Evolutionary conservation across 345 rosid species (phyloP).

Genomic region (Populus euphratica): DNA sequence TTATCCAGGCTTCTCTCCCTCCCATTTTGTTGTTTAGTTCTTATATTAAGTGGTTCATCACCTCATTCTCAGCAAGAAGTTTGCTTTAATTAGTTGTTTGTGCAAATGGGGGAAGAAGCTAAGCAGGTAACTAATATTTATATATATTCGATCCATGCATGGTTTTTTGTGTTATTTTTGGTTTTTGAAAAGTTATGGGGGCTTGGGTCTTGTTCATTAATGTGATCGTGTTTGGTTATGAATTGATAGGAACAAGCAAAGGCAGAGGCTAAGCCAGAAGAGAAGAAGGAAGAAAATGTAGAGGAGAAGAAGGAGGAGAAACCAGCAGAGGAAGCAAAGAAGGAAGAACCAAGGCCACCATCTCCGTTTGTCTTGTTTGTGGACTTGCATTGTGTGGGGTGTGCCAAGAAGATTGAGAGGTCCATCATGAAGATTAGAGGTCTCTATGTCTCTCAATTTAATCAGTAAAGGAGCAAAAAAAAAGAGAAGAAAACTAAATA

Average conservation of each 20-base stretch:
- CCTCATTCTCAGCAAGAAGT: not conserved
- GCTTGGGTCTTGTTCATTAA: not conserved
- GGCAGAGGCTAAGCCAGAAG: conserved; percentile 38
- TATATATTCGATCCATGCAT: not conserved
- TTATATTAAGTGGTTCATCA: not conserved
- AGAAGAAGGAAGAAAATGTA: conserved; percentile 22
- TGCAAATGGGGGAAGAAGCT: conserved; percentile 69
- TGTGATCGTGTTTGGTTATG: not conserved
- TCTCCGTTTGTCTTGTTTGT: conserved; percentile 66
- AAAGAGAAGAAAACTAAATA: not conserved
- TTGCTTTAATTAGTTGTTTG: not conserved
- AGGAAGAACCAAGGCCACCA: conserved; percentile 48
- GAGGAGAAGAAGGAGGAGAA: conserved; percentile 34
- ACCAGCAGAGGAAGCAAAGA: conserved; percentile 17
- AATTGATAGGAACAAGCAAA: conserved; percentile 28
- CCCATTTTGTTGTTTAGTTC: not conserved
- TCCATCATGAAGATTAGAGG: conserved; percentile 77
- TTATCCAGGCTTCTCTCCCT: not conserved
- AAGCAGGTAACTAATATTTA: conserved; percentile 49
- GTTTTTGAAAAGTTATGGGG: not conserved
- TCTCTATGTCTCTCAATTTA: conserved; percentile 13
- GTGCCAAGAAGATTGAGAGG: conserved; percentile 85
- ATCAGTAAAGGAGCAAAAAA: not conserved
- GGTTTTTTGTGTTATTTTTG: not conserved
- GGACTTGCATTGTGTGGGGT: conserved; percentile 91